A percentile compares a stretch with the other conserved stretches of the same genome.
These are phyloP conservation scores for Globisporangium lucens DNA, from an alignment of 352 stramenopile species.

Conservation along the genomic window DNA sequence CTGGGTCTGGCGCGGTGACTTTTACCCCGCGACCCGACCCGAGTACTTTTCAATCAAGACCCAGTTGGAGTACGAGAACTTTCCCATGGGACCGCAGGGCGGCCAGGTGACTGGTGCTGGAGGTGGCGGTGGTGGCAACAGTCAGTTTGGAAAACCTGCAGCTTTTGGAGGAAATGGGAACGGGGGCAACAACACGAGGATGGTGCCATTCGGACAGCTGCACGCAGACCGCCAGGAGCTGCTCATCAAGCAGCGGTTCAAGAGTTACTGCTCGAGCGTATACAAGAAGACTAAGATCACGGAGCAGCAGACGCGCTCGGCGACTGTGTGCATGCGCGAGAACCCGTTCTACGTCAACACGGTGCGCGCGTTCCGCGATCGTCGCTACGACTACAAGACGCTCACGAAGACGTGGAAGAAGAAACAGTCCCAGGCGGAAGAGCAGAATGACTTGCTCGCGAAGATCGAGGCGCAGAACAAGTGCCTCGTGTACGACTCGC, in stretches of 20 bases:
- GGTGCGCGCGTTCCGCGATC: conserved; percentile 97
- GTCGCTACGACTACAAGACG: conserved; percentile 99
- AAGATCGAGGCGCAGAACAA: conserved; percentile 90
- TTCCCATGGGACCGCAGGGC: conserved; percentile 24
- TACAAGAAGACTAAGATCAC: conserved; percentile 98
- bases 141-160: conserved; percentile 15
- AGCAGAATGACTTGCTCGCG: conserved; percentile 71
- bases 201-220: conserved; percentile 66
- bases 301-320: conserved; percentile 90
- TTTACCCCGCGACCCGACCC: conserved; percentile 89
- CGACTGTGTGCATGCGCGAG: conserved; percentile 99
- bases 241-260: conserved; percentile 80
- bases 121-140: conserved; percentile 11
- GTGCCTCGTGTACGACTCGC: conserved; percentile 95
- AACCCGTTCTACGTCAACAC: conserved; percentile 99
- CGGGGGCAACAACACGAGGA: conserved; percentile 11
- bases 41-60: conserved; percentile 97
- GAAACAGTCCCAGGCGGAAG: conserved; percentile 73
- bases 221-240: conserved; percentile 52
- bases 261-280: conserved; percentile 95
- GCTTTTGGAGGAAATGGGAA: conserved; percentile 5
- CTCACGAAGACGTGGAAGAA: conserved; percentile 96
- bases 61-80: conserved; percentile 93
- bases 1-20: conserved; percentile 98
- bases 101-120: not conserved